These are phyloP conservation scores for Scheffersomyces illinoinensis DNA, from an alignment of 1,139 yeast genomes.

Conservation along the genomic window DNA sequence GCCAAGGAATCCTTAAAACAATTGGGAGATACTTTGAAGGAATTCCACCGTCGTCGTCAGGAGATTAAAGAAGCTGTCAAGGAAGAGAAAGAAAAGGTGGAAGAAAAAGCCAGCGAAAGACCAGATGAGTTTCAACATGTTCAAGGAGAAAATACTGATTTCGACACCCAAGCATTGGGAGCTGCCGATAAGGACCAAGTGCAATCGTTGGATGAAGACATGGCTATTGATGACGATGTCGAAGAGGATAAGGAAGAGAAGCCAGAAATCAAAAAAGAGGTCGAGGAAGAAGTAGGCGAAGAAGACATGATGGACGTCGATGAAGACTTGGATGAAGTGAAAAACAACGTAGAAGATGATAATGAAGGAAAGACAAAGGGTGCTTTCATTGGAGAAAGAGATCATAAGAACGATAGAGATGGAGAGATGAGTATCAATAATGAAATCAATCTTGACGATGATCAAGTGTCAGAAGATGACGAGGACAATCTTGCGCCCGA, in stretches of 20 bases:
- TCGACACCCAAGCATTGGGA: conserved; percentile 90
- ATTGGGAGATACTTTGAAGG: conserved; percentile 87
- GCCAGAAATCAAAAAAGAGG: conserved; percentile 23
- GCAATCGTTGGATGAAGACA: conserved; percentile 76
- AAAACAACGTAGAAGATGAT: conserved; percentile 27
- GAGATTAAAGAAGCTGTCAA: conserved; percentile 71
- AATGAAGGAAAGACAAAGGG: conserved; percentile 55
- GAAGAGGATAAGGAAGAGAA: conserved; percentile 23
- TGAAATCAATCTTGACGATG: conserved; percentile 29
- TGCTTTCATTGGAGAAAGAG: conserved; percentile 53
- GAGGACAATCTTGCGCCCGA: conserved; percentile 25
- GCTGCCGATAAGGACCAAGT: conserved; percentile 81
- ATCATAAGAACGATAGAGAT: conserved; percentile 27
- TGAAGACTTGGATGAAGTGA: conserved; percentile 20
- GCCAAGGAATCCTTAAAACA: conserved; percentile 84
- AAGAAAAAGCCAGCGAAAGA: conserved; percentile 57
- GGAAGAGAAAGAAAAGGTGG: conserved; percentile 45
- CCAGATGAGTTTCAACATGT: conserved; percentile 93
- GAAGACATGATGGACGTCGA: conserved; percentile 20
- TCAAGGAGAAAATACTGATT: conserved; percentile 75
- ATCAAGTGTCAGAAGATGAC: conserved; percentile 31
- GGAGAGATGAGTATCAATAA: conserved; percentile 19
- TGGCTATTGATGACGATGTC: conserved; percentile 77
- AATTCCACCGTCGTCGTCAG: conserved; percentile 86
- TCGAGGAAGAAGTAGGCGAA: conserved; percentile 19